Base-by-base conservation (phyloP, 1,284 basidiomycete genomes). In the Schizophyllum amplum region DNA sequence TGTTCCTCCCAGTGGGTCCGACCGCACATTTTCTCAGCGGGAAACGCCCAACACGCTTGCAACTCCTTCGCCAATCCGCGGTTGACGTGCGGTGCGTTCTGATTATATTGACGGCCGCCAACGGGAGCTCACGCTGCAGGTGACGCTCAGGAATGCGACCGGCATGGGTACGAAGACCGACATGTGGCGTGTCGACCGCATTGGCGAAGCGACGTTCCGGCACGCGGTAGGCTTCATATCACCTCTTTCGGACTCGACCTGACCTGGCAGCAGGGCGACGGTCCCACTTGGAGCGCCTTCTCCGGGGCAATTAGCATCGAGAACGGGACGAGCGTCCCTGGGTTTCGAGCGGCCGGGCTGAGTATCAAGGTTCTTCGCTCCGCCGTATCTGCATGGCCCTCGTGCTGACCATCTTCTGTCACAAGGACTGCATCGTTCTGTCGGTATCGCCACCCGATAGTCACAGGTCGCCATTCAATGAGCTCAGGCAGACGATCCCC, bases 341-440 rank as follows among this genome's bases (percentile, higher is more conserved):
- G 81, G 0, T 89, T 89, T 69, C 82, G 71, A 64, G 83, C 84
- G 2, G 79, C 79, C 25, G 86, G 85, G 4, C 71, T 89, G 27
- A 77, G 72, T n/a, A 78, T 87, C 49, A 80, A 80, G 75, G 86
- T 86, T 62, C 57, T 27, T 9, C 21, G 52, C 42, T 33, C 55
- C 27, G 27, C 33, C 23, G 26, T 17, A 22, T 27, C 21, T 7
- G 6, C 3, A 6, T 57, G 20, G 9, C 46, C 26, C 51, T 4
- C 20, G 52, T 17, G 27, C 49, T 51, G 24, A 55, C 57, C 54
- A 53, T 57, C 48, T 27, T 23, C 47, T 21, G 21, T 47, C 57
- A 46, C 9, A 59, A 87, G 83, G 87, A 89, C 63, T 86, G 74
- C 65, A 68, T 89, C 52, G 71, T 87, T 23, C 69, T 89, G 20